phyloP scores from a whole-genome alignment of 2,329 filamentous ascomycete species.

The Phoma herbarum region DNA sequence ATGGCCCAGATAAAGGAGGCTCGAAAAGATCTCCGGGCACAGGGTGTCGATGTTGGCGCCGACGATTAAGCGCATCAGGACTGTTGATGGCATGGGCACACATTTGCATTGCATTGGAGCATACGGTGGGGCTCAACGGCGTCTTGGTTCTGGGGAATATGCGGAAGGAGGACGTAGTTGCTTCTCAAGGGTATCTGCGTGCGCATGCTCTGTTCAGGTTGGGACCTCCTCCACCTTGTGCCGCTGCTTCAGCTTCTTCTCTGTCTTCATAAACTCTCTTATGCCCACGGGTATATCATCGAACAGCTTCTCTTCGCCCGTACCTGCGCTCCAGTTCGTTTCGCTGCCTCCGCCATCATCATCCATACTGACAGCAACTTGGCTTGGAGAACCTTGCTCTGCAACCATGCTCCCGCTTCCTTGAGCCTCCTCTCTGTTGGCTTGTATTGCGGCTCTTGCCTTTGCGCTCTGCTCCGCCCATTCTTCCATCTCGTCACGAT shows the following conservation, averaged over 20 bases:
- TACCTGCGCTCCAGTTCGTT: conserved; percentile 65
- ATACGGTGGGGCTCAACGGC: conserved; percentile 15
- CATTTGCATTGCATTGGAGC: conserved; percentile 18
- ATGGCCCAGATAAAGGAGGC: conserved; percentile 84
- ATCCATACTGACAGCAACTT: conserved; percentile 72
- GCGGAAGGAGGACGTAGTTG: conserved; percentile 10
- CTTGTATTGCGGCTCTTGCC: conserved; percentile 65
- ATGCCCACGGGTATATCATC: conserved; percentile 88
- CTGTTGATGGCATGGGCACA: not conserved
- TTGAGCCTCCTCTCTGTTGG: conserved; percentile 38
- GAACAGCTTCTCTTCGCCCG: conserved; percentile 72
- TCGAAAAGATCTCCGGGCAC: conserved; percentile 74
- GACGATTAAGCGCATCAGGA: conserved; percentile 10
- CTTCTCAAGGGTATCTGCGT: conserved; percentile 25
- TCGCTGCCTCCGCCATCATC: conserved; percentile 82
- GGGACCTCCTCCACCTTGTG: conserved; percentile 66
- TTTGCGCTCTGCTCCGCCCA: conserved; percentile 75
- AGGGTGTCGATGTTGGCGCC: conserved; percentile 80
- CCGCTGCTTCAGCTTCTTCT: conserved; percentile 86
- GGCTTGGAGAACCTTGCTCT: conserved; percentile 54
- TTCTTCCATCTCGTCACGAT: conserved; percentile 89
- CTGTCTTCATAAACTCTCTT: conserved; percentile 94
- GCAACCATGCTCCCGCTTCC: conserved; percentile 49
- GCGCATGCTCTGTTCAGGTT: conserved; percentile 24
- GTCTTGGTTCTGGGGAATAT: conserved; percentile 8